phyloP scores from a whole-genome alignment of 192 early-diverging fungal species.

The Backusella circina region DNA sequence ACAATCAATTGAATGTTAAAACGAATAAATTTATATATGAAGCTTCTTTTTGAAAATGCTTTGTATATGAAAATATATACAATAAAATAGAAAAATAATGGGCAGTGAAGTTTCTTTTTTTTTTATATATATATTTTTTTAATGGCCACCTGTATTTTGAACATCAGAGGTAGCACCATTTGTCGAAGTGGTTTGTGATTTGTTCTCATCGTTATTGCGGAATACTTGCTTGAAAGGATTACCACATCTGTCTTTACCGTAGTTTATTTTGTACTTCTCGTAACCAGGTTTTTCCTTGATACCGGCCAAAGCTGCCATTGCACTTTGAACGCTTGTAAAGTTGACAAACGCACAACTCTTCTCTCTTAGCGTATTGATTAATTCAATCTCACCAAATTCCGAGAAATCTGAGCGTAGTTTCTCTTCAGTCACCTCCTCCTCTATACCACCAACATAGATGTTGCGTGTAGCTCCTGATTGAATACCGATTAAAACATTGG shows the following conservation, averaged over 20 bases:
- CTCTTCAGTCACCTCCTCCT: constrained; percentile 59
- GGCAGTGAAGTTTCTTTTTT: background rate
- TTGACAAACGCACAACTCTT: constrained; percentile 86
- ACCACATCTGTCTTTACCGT: constrained; percentile 85
- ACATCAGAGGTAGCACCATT: background rate
- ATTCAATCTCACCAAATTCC: constrained; percentile 79
- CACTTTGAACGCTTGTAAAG: constrained; percentile 70
- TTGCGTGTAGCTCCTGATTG: constrained; percentile 67
- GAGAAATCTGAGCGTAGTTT: constrained; percentile 69
- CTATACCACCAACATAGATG: constrained; percentile 71
- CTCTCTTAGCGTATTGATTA: constrained; percentile 75
- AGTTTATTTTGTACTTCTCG: constrained; percentile 54
- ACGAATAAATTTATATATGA: no score
- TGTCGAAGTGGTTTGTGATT: background rate
- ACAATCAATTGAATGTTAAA: no score
- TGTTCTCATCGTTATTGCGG: constrained; percentile 2
- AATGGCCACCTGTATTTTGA: background rate
- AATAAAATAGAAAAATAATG: background rate
- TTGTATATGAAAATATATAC: background rate
- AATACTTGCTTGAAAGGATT: constrained; percentile 50
- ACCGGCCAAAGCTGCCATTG: constrained; percentile 69
- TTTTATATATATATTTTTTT: background rate
- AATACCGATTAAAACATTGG: constrained; percentile 49
- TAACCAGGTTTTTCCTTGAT: constrained; percentile 59
- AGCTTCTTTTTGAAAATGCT: no score